These are phyloP conservation scores for Rhododendron kiyosumense DNA, from an alignment of 148 eudicot species.

Conservation along the genomic window DNA sequence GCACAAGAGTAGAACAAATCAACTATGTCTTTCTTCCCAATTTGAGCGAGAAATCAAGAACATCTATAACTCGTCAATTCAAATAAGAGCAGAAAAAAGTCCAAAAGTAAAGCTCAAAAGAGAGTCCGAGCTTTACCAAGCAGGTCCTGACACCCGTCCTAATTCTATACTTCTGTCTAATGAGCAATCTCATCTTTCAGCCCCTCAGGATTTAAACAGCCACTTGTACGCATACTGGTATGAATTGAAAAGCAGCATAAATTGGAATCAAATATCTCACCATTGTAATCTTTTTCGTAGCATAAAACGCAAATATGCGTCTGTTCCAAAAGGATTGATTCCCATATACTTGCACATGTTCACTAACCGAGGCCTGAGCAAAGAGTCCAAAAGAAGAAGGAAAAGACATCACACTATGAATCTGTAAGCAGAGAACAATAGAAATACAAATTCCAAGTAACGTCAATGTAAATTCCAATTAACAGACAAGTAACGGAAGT, in stretches of 20 bases:
- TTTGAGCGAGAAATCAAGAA: neutral
- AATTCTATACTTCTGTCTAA: neutral
- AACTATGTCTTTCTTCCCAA: neutral
- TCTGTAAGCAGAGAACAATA: neutral
- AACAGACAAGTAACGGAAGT: neutral
- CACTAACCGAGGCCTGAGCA: slow-evolving; percentile 65
- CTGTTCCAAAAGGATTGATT: slow-evolving; percentile 62
- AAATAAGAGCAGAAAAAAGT: neutral
- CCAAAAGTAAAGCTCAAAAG: slow-evolving; percentile 12
- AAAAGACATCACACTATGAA: neutral
- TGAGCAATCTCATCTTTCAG: neutral
- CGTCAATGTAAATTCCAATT: neutral
- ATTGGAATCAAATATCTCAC: slow-evolving; percentile 27
- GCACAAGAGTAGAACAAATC: neutral
- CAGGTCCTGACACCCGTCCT: neutral
- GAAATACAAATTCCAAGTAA: neutral
- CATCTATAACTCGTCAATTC: neutral
- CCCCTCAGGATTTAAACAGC: neutral
- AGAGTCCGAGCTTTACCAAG: neutral
- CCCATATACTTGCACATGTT: slow-evolving; percentile 89
- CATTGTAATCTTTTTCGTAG: slow-evolving; percentile 54
- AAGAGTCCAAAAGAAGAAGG: slow-evolving; percentile 10
- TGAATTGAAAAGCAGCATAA: neutral
- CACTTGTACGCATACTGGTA: neutral
- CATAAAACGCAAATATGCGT: slow-evolving; percentile 65